These are phyloP conservation scores for Schizochytrium sp. DNA, from an alignment of 108 stramenopile genomes.

Conservation along the genomic window DNA sequence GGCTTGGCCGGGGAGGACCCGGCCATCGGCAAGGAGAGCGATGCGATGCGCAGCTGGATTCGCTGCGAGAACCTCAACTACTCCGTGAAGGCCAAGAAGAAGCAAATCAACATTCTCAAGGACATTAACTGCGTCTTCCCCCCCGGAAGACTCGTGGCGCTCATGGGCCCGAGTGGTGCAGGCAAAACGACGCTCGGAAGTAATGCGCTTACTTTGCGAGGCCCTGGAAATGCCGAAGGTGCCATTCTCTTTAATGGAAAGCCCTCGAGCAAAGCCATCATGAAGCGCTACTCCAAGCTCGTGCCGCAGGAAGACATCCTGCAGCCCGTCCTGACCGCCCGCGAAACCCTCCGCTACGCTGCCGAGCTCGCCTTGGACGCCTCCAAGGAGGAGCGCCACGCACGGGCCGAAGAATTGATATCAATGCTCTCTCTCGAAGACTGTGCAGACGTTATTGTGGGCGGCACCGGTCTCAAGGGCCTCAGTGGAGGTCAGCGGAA, in stretches of 20 bases:
- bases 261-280: not conserved
- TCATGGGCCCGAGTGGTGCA: conserved; percentile 34
- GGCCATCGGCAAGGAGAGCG: too few relatives aligned
- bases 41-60: not conserved
- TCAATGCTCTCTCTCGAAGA: not conserved
- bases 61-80: not conserved
- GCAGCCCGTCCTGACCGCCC: conserved; percentile 30
- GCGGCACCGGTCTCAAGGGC: not conserved
- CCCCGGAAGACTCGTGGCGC: conserved; percentile 24
- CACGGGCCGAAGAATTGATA: conserved; percentile 11
- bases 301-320: conserved; percentile 44
- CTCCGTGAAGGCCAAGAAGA: not conserved
- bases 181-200: conserved; percentile 28
- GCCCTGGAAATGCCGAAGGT: not conserved
- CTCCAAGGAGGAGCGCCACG: conserved; percentile 24
- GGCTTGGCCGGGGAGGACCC: too few relatives aligned
- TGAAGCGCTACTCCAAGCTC: not conserved
- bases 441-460: not conserved
- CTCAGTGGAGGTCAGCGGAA: conserved; percentile 31
- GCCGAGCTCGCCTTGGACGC: conserved; percentile 17
- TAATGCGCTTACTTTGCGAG: not conserved
- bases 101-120: not conserved
- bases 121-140: conserved; percentile 5
- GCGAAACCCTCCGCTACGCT: conserved; percentile 26
- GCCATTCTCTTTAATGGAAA: not conserved